Base-by-base conservation (phyloP, 2,329 filamentous ascomycete genomes). In the Trichoderma semiorbis region DNA sequence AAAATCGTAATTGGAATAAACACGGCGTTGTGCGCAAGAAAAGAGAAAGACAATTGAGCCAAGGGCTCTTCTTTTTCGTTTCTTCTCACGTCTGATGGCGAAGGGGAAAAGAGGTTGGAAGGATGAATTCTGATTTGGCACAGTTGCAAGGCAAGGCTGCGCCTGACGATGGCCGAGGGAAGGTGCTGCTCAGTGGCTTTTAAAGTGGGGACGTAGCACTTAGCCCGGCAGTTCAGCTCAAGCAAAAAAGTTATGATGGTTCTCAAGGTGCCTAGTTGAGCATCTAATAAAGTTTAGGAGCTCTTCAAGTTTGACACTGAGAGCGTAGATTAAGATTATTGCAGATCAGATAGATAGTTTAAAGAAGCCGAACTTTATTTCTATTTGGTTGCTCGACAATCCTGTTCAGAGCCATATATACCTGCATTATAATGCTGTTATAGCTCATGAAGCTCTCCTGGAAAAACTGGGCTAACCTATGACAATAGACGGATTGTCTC, bases 91-190 rank as follows among this genome's bases (percentile, higher is more conserved):
- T 28, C 30, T 26, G 39, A 55, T 24, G 34, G 47, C 30, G 30
- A 34, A 67, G 16, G 8, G 34, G 53, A 65, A 55, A 69, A 57
- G 36, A 36, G 65, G 47, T 57, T 65, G 69, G 53, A 57, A 57
- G 43, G 43, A 32, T n/a, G 36, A 26, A 50, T 30, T 60, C 58
- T 60, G 32, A 14, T 65, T 60, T 47, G 66, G 66, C 66, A 43
- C 55, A 28, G 24, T 47, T 26, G 55, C 66, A 47, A 61, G 66
- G 66, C 66, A 34, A 69, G 66, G 66, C 66, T 69, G 66, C 55
- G 55, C 66, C 66, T 69, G 65, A 69, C 26, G 65, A 69, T 50
- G 65, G 66, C 55, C 55, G 66, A 58, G 36, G 66, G 66, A 61
- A 69, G 66, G 66, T 60, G 30, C 66, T 50, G 66, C 36, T 26